Conservation (phyloP, 129 eudicot species). For the Escallonia rubra region DNA sequence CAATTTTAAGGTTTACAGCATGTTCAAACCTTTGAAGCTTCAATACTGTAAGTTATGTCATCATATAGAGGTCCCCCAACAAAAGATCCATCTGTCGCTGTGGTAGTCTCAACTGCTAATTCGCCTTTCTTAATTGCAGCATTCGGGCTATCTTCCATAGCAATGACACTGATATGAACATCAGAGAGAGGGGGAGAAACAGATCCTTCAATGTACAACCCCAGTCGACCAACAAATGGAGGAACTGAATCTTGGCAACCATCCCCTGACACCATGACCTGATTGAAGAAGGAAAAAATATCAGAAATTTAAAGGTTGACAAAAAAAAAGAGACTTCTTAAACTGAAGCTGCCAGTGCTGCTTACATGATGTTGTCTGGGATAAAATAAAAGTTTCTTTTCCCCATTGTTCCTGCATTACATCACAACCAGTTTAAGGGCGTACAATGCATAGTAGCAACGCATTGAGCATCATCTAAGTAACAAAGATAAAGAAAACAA, state of each 20-base stretch:
- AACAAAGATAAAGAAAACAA: too few species aligned
- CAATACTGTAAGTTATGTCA: conserved; percentile 67
- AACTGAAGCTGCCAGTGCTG: conserved; percentile 7
- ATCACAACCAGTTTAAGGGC: conserved; percentile 13
- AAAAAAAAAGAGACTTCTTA: conserved; percentile 9
- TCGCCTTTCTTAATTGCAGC: conserved; percentile 62
- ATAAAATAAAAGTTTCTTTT: conserved; percentile 62
- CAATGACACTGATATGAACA: conserved; percentile 62
- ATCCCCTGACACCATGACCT: conserved; percentile 62
- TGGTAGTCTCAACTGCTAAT: conserved; percentile 63
- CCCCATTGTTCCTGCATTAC: conserved; percentile 48
- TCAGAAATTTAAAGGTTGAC: neutral
- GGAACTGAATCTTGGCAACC: conserved; percentile 80
- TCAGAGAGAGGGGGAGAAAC: conserved; percentile 89
- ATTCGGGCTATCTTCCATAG: conserved; percentile 58
- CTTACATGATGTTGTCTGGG: conserved; percentile 78
- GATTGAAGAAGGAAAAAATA: conserved; percentile 15
- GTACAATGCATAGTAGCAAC: too few species aligned
- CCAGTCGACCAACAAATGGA: conserved; percentile 70
- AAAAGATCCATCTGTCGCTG: conserved; percentile 60
- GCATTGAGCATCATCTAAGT: too few species aligned
- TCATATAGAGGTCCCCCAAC: conserved; percentile 91
- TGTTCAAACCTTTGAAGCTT: conserved; percentile 83
- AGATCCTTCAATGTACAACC: conserved; percentile 92
- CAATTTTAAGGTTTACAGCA: neutral